phyloP scores from a whole-genome alignment of 208 protist genomes.

The Crithidia sp. region DNA sequence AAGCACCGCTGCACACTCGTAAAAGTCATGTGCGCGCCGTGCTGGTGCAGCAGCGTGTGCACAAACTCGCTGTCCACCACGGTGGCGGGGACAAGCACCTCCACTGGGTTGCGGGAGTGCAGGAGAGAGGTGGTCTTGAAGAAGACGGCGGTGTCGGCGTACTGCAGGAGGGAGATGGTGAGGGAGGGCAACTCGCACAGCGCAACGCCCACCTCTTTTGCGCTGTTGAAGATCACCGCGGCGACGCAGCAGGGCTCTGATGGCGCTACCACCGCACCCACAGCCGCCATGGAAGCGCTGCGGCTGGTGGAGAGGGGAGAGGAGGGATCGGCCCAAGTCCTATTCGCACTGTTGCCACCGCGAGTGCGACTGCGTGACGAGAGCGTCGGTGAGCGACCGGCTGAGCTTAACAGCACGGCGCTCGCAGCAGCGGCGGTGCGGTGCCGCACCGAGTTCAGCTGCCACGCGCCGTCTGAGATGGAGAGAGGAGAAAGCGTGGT shows the following conservation, averaged over 20 bases:
- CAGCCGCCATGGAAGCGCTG: background rate
- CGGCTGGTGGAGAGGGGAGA: background rate
- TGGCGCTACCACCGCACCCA: slow-evolving; percentile 4
- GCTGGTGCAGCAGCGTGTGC: slow-evolving; percentile 64
- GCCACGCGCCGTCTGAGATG: slow-evolving; percentile 32
- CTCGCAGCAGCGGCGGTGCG: slow-evolving; percentile 24
- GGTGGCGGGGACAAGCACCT: slow-evolving; percentile 76
- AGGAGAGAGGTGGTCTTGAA: slow-evolving; percentile 75
- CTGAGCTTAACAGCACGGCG: slow-evolving; percentile 11
- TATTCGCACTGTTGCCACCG: too few species aligned
- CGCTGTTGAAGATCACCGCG: slow-evolving; percentile 75
- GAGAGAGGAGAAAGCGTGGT: slow-evolving; percentile 3
- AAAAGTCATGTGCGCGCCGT: slow-evolving; percentile 66
- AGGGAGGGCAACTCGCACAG: slow-evolving; percentile 68
- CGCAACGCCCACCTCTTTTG: slow-evolving; percentile 76
- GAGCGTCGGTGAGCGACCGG: background rate
- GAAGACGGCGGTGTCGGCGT: slow-evolving; percentile 73
- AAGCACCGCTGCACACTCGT: slow-evolving; percentile 76
- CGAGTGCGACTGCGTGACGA: background rate
- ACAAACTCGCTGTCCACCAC: slow-evolving; percentile 56
- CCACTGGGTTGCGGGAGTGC: slow-evolving; percentile 70
- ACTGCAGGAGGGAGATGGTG: slow-evolving; percentile 73
- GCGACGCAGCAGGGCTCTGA: slow-evolving; percentile 59
- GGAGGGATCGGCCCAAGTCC: background rate
- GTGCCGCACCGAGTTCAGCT: slow-evolving; percentile 29